These are phyloP conservation scores for Cercospora beticola DNA, from an alignment of 2,329 filamentous ascomycete genomes.

Conservation along the genomic window DNA sequence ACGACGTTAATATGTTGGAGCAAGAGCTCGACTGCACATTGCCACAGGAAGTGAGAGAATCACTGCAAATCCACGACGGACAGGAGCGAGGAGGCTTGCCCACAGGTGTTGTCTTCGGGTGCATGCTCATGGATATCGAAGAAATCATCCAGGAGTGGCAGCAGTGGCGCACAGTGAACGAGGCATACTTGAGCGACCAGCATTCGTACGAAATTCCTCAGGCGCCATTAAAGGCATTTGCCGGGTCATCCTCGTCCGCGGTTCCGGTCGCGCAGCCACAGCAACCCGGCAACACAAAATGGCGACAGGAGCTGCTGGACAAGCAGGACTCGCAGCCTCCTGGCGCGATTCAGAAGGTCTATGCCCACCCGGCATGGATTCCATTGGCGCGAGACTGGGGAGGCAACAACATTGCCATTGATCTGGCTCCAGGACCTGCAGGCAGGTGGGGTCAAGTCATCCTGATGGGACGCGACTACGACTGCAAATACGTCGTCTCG, in stretches of 20 bases:
- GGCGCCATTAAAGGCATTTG: conserved; percentile 69
- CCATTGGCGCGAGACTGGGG: conserved; percentile 96
- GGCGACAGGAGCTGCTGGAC: conserved; percentile 80
- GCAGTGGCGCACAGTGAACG: conserved; percentile 91
- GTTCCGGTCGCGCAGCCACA: conserved; percentile 37
- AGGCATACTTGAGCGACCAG: conserved; percentile 71
- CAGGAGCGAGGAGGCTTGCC: conserved; percentile 90
- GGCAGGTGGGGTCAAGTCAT: conserved; percentile 97
- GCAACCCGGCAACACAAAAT: conserved; percentile 50
- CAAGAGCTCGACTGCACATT: conserved; percentile 93
- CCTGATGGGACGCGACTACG: conserved; percentile 94
- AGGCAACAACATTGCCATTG: conserved; percentile 93
- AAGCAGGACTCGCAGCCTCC: conserved; percentile 86
- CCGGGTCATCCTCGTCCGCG: conserved; percentile 62
- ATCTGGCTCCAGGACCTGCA: conserved; percentile 83
- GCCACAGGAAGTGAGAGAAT: conserved; percentile 90
- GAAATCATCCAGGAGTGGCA: conserved; percentile 98
- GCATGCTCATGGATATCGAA: conserved; percentile 96
- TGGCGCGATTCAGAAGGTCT: conserved; percentile 84
- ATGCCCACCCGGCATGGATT: conserved; percentile 93
- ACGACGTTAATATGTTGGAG: conserved; percentile 95
- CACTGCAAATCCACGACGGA: conserved; percentile 87
- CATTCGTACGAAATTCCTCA: conserved; percentile 59
- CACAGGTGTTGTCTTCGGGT: conserved; percentile 88
- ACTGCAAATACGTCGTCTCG: conserved; percentile 95